Conservation (phyloP, 345 rosid species). For the Excoecaria agallocha region DNA sequence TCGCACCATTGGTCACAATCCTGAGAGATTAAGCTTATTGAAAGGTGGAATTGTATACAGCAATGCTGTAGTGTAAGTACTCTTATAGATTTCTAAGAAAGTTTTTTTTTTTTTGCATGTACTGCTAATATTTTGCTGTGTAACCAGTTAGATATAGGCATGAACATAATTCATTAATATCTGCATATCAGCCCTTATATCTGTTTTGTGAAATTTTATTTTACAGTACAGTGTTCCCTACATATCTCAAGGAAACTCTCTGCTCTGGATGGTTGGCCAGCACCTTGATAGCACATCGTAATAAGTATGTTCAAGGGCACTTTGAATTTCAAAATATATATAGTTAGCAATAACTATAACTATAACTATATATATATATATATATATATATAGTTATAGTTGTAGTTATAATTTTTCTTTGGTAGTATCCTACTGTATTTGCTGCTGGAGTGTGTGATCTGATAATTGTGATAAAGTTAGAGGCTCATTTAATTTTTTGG, state of each 20-base stretch:
- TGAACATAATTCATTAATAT: neutral
- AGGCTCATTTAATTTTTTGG: too few species aligned
- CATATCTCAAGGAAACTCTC: conserved; percentile 57
- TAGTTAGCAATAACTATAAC: neutral
- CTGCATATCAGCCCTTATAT: neutral
- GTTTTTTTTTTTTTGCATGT: neutral
- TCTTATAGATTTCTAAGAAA: neutral
- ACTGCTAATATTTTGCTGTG: neutral
- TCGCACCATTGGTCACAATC: conserved; percentile 62
- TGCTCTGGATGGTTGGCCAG: conserved; percentile 57
- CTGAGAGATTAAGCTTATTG: conserved; percentile 37
- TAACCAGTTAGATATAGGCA: neutral
- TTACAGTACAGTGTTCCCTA: conserved; percentile 60
- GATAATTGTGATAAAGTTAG: neutral
- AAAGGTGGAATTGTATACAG: too few species aligned
- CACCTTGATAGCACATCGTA: conserved; percentile 44
- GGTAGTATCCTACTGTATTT: too few species aligned
- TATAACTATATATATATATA: too few species aligned
- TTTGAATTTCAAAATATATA: neutral
- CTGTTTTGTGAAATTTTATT: conserved; percentile 16
- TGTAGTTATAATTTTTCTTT: neutral
- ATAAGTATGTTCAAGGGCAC: conserved; percentile 39
- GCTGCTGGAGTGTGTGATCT: too few species aligned
- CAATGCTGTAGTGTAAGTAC: neutral
- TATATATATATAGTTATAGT: neutral